Evolutionary conservation across 306 rosid species (phyloP), one percentile per base, ranked within the genome.

Genomic region (Corylus americana): DNA sequence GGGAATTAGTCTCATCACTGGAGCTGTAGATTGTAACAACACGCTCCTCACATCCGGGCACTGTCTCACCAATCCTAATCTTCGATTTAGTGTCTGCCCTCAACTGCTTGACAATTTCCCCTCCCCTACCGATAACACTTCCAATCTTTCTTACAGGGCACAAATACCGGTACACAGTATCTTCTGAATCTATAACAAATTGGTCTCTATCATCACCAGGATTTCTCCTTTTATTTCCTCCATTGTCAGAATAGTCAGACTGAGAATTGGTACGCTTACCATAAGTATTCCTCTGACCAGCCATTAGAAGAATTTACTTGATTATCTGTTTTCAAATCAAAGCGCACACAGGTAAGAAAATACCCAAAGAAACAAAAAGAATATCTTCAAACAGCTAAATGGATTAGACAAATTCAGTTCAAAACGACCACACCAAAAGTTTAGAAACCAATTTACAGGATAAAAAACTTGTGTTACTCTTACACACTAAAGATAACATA

Each of bases 61-160:
- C 93, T n/a, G 93, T 89, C 76, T 96, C 98, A 54, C 98, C 97
- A 83, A 96, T 96, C 82, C 99, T 85, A 73, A 96, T 91, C 92
- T 93, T 96, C 10, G 97, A 82, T 76, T 90, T 91, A 2, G 99
- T 96, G 83, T 93, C 98, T 22, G 77, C 37, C 86, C 99, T 89
- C 31, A 96, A 72, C 80, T 96, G 99, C 96, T 93, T 93, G 72
- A 96, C 97, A 79, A 96, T 96, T 90, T 96, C 99, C 48, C 99
- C 99, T 83, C 99, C 98, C 83, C 98, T 87, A 31, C 99, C 99
- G 83, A 96, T 96, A 47, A 96, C 91, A 89, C 96, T 90, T 12
- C 99, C 99, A 75, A 93, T 96, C 90, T 96, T 96, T 76, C 90
- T 86, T 14, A 77, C 90, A 4, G 92, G 91, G 71, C 99, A 96